Evolutionary conservation across 805 yeast species (phyloP).

Genomic region (Candida vaughaniae): DNA sequence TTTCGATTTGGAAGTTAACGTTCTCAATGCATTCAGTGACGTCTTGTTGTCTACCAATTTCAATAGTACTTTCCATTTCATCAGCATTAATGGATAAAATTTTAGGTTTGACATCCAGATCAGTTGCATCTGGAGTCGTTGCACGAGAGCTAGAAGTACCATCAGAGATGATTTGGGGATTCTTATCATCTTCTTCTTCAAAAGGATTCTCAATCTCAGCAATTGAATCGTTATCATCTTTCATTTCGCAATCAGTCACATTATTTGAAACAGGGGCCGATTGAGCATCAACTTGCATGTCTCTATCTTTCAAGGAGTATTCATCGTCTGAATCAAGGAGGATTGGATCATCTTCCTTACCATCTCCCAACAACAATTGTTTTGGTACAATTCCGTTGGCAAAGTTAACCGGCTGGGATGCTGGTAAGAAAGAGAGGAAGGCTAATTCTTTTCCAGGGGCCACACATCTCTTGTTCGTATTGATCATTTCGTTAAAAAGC

Average conservation of each 20-base stretch:
- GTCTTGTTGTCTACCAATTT: slow-evolving; percentile 91
- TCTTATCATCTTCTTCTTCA: neutral
- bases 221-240: neutral
- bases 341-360: slow-evolving; percentile 8
- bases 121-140: slow-evolving; percentile 1
- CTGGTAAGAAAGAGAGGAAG: slow-evolving; percentile 79
- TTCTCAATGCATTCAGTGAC: slow-evolving; percentile 97
- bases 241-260: neutral
- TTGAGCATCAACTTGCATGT: slow-evolving; percentile 1
- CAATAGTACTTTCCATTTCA: slow-evolving; percentile 71
- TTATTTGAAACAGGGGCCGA: neutral
- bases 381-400: neutral
- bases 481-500: slow-evolving; percentile 69
- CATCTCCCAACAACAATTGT: neutral
- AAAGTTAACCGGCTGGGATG: slow-evolving; percentile 58
- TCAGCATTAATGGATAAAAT: slow-evolving; percentile 48
- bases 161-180: too few species aligned
- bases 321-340: slow-evolving; percentile 14
- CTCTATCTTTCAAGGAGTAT: neutral
- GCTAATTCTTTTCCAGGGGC: slow-evolving; percentile 84
- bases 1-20: slow-evolving; percentile 86
- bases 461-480: slow-evolving; percentile 60
- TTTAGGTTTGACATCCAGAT: slow-evolving; percentile 11
- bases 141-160: slow-evolving; percentile 1
- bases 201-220: slow-evolving; percentile 1